These are phyloP conservation scores for Komagataella mondaviorum DNA, from an alignment of 805 yeast genomes.

Conservation along the genomic window DNA sequence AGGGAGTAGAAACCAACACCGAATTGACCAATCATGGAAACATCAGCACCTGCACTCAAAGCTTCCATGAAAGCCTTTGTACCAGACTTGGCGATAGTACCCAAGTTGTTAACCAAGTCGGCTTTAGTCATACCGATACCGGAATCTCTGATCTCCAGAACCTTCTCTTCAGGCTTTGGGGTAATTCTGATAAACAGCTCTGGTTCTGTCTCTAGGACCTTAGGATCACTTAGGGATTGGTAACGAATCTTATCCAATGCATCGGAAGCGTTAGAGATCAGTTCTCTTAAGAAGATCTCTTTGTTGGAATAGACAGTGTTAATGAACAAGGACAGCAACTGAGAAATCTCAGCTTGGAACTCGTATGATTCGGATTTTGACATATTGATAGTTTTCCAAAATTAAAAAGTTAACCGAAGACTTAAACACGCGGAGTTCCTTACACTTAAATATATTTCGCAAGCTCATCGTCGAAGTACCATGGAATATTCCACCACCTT, in stretches of 20 bases:
- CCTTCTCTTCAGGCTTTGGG: conserved; percentile 89
- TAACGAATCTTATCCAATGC: conserved; percentile 97
- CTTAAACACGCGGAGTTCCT: neutral
- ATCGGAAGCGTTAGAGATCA: conserved; percentile 98
- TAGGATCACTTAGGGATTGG: conserved; percentile 87
- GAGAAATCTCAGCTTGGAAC: conserved; percentile 99
- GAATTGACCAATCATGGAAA: conserved; percentile 99
- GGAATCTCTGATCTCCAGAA: conserved; percentile 94
- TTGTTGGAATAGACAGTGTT: conserved; percentile 99
- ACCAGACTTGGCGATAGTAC: conserved; percentile 99
- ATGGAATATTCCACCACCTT: conserved; percentile 1
- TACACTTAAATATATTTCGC: neutral
- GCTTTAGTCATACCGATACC: conserved; percentile 99
- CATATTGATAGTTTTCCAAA: conserved; percentile 9
- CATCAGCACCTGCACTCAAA: conserved; percentile 98
- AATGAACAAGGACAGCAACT: conserved; percentile 99
- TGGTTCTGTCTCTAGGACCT: conserved; percentile 87
- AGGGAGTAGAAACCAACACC: conserved; percentile 99
- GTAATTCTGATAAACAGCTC: conserved; percentile 95
- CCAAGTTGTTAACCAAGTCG: conserved; percentile 96
- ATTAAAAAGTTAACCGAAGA: neutral
- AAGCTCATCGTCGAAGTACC: neutral
- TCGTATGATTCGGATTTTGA: conserved; percentile 67
- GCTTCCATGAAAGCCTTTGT: conserved; percentile 99
- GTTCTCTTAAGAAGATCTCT: conserved; percentile 97